Evolutionary conservation across 352 stramenopile species (phyloP).

Genomic region (Aphanomyces euteiches): DNA sequence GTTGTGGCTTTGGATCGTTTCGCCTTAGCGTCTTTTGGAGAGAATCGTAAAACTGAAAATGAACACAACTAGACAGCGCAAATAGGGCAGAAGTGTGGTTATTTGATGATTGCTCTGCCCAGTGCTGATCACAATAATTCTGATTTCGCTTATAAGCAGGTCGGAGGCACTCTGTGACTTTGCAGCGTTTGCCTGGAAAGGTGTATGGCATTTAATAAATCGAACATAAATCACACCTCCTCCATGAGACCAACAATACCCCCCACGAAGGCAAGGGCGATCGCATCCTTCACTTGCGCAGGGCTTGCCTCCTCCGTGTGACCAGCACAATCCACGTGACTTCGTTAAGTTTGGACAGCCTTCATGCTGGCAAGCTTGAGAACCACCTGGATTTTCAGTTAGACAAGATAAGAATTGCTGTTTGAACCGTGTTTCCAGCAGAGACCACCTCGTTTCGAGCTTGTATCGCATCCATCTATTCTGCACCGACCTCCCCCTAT

Average conservation of each 20-base stretch:
- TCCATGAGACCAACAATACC: conserved; percentile 8
- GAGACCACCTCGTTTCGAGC: neutral
- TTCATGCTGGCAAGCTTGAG: neutral
- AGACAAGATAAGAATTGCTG: neutral
- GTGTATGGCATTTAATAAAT: neutral
- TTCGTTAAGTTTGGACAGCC: neutral
- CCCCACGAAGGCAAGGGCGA: conserved; percentile 5
- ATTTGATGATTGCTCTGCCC: neutral
- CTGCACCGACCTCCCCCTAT: neutral
- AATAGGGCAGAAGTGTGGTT: too few species aligned
- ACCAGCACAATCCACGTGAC: neutral
- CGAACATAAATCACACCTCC: neutral
- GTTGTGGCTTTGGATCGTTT: too few species aligned
- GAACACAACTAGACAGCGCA: too few species aligned
- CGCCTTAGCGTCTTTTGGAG: too few species aligned
- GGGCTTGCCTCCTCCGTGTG: conserved; percentile 5
- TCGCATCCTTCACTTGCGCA: neutral
- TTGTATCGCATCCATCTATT: neutral
- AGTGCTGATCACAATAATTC: conserved; percentile 18
- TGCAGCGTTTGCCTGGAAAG: neutral
- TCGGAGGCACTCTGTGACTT: neutral
- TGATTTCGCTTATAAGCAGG: conserved; percentile 1
- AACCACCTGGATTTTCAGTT: neutral
- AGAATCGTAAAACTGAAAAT: too few species aligned
- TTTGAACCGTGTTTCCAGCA: conserved; percentile 16